Conservation (phyloP, 805 yeast species). For the Lachancea kluyveri region DNA sequence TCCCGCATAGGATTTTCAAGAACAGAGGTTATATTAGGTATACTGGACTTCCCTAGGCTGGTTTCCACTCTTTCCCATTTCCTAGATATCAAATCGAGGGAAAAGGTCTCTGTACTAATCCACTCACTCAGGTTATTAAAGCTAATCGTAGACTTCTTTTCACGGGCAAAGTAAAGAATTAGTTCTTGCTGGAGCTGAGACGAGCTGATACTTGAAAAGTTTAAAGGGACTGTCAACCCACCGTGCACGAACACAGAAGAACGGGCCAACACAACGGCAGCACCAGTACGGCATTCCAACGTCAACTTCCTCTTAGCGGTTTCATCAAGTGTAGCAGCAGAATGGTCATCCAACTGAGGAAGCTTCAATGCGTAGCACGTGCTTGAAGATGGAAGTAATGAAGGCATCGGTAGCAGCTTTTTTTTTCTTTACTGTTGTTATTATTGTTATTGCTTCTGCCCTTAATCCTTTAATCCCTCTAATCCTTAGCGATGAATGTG, state of each 20-base stretch:
- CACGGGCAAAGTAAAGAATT: conserved; percentile 26
- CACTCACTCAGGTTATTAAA: conserved; percentile 32
- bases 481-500: too few relatives aligned
- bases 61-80: conserved; percentile 45
- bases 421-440: not conserved
- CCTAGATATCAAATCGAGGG: conserved; percentile 51
- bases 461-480: too few relatives aligned
- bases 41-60: conserved; percentile 4
- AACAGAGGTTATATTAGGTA: conserved; percentile 4
- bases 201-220: conserved; percentile 36
- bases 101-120: conserved; percentile 60
- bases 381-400: conserved; percentile 59
- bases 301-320: conserved; percentile 43
- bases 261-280: conserved; percentile 50
- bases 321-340: conserved; percentile 27
- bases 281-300: conserved; percentile 61
- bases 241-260: conserved; percentile 62
- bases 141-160: conserved; percentile 15
- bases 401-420: conserved; percentile 39
- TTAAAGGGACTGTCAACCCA: conserved; percentile 58
- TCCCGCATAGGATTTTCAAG: conserved; percentile 13
- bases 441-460: too few relatives aligned
- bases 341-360: conserved; percentile 36
- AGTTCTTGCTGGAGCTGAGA: conserved; percentile 37
- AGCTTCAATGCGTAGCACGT: conserved; percentile 49